phyloP scores from a whole-genome alignment of 495 filamentous ascomycete species.

The Staphylotrichum longicolle region DNA sequence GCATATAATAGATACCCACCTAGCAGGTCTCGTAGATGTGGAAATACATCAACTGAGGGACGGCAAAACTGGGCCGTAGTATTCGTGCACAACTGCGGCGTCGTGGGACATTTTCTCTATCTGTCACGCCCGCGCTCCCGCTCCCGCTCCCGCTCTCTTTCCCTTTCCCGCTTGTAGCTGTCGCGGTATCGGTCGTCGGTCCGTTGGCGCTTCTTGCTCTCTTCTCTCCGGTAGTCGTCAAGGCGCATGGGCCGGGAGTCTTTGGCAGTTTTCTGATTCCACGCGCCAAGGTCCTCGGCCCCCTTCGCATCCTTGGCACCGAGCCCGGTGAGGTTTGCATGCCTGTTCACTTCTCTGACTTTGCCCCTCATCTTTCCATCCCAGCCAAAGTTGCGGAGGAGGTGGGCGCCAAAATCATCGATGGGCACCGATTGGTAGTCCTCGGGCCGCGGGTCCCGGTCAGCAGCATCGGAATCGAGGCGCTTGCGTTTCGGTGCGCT shows the following conservation, averaged over 20 bases:
- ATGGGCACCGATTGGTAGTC: slow-evolving; percentile 88
- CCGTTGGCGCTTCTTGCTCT: slow-evolving; percentile 42
- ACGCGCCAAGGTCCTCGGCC: slow-evolving; percentile 59
- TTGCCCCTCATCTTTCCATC: slow-evolving; percentile 69
- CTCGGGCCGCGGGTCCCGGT: slow-evolving; percentile 70
- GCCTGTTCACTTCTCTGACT: slow-evolving; percentile 52
- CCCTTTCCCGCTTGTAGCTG: slow-evolving; percentile 50
- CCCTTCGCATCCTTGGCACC: slow-evolving; percentile 70
- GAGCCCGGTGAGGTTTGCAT: slow-evolving; percentile 80
- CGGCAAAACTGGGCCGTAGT: background rate
- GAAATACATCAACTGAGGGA: too few relatives aligned
- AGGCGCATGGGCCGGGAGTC: slow-evolving; percentile 40
- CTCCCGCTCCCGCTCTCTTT: slow-evolving; percentile 42
- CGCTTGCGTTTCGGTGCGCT: slow-evolving; percentile 35
- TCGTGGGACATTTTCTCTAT: slow-evolving; percentile 19
- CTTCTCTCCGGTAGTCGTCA: slow-evolving; percentile 45
- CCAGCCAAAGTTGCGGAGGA: slow-evolving; percentile 93
- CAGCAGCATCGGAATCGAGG: slow-evolving; percentile 64
- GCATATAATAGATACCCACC: too few relatives aligned
- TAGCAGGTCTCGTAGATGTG: too few relatives aligned
- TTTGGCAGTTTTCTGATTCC: slow-evolving; percentile 37
- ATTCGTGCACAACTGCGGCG: background rate
- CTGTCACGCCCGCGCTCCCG: slow-evolving; percentile 36
- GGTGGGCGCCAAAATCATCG: slow-evolving; percentile 86
- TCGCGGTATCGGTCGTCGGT: slow-evolving; percentile 40